These are phyloP conservation scores for Ustilago loliicola DNA, from an alignment of 1,284 basidiomycete species.

Conservation along the genomic window DNA sequence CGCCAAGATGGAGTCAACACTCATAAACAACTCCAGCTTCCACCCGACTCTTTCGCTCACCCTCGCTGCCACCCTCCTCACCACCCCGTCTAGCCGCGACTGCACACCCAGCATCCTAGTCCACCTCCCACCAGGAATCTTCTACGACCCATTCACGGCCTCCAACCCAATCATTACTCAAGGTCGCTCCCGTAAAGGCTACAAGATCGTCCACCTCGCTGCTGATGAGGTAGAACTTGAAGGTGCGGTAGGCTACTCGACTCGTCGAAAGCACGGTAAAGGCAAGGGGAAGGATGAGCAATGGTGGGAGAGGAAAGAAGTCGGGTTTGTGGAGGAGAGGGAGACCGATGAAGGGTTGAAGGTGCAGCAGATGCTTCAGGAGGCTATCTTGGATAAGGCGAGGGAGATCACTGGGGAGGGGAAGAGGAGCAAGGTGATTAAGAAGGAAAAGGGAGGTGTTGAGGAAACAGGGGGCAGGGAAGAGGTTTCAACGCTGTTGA, in stretches of 20 bases:
- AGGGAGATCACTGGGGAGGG: slow-evolving; percentile 1
- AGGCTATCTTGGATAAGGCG: slow-evolving; percentile 1
- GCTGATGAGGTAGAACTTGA: background rate
- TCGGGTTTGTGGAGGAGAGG: background rate
- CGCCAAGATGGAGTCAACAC: background rate
- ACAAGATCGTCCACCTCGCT: background rate
- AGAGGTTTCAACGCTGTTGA: slow-evolving; percentile 3
- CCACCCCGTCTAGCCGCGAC: background rate
- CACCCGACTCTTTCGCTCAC: slow-evolving; percentile 22
- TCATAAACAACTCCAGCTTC: slow-evolving; percentile 15
- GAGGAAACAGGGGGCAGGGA: slow-evolving; percentile 4
- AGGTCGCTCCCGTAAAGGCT: background rate
- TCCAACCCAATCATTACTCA: slow-evolving; percentile 11
- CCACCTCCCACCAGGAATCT: slow-evolving; percentile 30
- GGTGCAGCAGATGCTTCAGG: slow-evolving; percentile 8
- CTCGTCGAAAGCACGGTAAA: background rate
- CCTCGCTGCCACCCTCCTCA: background rate
- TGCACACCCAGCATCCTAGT: slow-evolving; percentile 24
- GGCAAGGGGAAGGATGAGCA: background rate
- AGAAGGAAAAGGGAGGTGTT: background rate
- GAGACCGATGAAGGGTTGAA: slow-evolving; percentile 3
- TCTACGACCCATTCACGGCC: slow-evolving; percentile 43
- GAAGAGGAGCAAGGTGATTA: background rate
- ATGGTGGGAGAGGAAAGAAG: background rate
- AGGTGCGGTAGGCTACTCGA: background rate